Evolutionary conservation across 345 rosid species (phyloP), one percentile per base, ranked within the genome.

Genomic region (Rhizophora apiculata): DNA sequence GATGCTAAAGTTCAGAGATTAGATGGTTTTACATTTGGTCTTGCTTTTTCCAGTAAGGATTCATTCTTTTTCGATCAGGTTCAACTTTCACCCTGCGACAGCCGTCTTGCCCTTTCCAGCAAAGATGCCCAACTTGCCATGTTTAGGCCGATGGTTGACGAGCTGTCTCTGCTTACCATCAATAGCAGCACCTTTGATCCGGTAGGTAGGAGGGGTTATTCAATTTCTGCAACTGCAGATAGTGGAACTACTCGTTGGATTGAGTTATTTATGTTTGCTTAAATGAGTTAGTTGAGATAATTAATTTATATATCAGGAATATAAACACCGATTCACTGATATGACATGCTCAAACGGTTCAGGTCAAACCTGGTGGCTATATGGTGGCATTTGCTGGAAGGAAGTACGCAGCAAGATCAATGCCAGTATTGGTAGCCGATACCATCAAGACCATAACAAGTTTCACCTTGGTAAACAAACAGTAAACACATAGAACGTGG

Each of bases 301-400:
- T 15, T 43, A 11, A 11, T 43, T 43, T 43, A 13, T 43, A 43
- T 0, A 43, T 43, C 49, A 13, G 49, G 13, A 43, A 13, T 13
- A 43, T 43, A 43, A 43, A 43, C 59, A 8, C 10, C 21, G 29
- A 21, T n/a, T 55, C 29, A 7, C 6, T 46, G 67, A 27, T 8
- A 26, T 27, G 48, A 6, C 4, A 31, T 52, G 36, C 63, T 56
- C 20, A 21, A 32, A 49, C 11, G 19, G 65, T 59, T 60, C 59
- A 94, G 97, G 76, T 65, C 18, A 29, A 49, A 69, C 65, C 72
- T 7, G 97, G 96, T 48, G 91, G 92, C 49, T 76, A 65, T 68
- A 81, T 92, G 96, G 97, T 95, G 31, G 99, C 97, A 52, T 95
- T 92, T 65, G 92, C 97, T 2, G 99, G 99, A 21, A 81, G 88